Evolutionary conservation across 169 alveolate genomes (phyloP).

Genomic region (Plasmodium relictum): DNA sequence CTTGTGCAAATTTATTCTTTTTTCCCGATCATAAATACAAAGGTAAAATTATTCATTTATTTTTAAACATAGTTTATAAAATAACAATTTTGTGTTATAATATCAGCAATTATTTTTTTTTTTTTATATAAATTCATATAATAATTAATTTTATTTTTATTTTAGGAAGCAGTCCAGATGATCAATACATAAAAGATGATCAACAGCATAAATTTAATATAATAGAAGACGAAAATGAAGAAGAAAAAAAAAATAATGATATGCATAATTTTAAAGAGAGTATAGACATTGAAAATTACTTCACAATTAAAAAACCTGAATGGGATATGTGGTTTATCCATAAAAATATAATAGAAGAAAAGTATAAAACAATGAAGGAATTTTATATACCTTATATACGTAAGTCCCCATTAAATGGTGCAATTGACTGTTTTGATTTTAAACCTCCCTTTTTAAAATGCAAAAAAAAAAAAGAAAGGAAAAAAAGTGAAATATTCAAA

Average conservation of each 20-base stretch:
- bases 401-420: constrained; percentile 40
- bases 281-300: constrained; percentile 24
- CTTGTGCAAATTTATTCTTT: constrained; percentile 57
- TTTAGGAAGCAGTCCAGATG: constrained; percentile 61
- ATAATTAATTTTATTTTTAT: too few species aligned
- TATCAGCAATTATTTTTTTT: constrained; percentile 3
- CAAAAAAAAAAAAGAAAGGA: constrained; percentile 18
- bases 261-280: not conserved
- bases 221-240: constrained; percentile 21
- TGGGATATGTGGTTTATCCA: constrained; percentile 78
- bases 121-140: not conserved
- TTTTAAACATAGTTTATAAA: not conserved
- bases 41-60: constrained; percentile 30
- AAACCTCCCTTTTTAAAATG: constrained; percentile 52
- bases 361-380: constrained; percentile 13
- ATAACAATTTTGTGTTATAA: not conserved
- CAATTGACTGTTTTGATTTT: constrained; percentile 60
- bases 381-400: constrained; percentile 73
- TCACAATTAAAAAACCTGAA: constrained; percentile 63
- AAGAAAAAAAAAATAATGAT: not conserved
- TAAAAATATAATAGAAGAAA: constrained; percentile 54
- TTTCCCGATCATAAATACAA: constrained; percentile 76
- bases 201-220: constrained; percentile 70
- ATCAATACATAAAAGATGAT: constrained; percentile 66
- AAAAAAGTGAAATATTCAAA: constrained; percentile 25